Base-by-base conservation (phyloP, 176 grass and related monocot genomes). In the Elymus sibiricus region DNA sequence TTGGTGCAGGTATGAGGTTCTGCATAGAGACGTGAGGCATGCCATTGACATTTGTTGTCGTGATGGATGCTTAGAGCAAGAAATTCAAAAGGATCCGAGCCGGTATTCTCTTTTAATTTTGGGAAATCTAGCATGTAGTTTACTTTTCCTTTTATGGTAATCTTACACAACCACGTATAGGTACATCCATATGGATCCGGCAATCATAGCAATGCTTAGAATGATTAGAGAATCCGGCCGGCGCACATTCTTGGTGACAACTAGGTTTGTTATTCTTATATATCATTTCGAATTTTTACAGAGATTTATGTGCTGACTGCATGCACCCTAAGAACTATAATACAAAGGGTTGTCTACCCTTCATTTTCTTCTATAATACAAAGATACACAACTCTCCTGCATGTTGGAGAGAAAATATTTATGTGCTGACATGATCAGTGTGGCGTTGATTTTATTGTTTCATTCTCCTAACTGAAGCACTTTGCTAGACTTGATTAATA, bases 31-130 rank as follows among this genome's bases (percentile, higher is more conserved):
- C 60, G 95, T 97, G 78, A 92, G 95, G 65, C 89, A 84, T 89
- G 95, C 95, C 3, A 90, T 97, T 89, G 95, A 97, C 69, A 84
- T 94, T 53, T 97, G 95, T 74, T 92, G 94, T 87, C 88, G 90
- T 64, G 95, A 97, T 82, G 95, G 95, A 73, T 94, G 92, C 72
- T 90, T 97, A 78, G 94, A 97, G 81, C 85, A 80, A 37, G 94
- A 92, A 90, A 92, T 97, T 47, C 86, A 90, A 11, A 78, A 89
- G 88, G 92, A 97, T 32, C 32, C 32, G 32, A 32, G 32, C 32
- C 32, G 32, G 32, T 32, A 32, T 32, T 32, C 32, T 32, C 32
- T 32, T 32, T 32, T 32, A 32, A 4, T 32, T 32, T 32, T 32
- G 32, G 32, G 32, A 32, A 32, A 82, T 92, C 95, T 75, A 86